Evolutionary conservation across 306 rosid genomes (phyloP), one percentile per base, ranked within the genome.

Genomic region (Cucurbita moschata): DNA sequence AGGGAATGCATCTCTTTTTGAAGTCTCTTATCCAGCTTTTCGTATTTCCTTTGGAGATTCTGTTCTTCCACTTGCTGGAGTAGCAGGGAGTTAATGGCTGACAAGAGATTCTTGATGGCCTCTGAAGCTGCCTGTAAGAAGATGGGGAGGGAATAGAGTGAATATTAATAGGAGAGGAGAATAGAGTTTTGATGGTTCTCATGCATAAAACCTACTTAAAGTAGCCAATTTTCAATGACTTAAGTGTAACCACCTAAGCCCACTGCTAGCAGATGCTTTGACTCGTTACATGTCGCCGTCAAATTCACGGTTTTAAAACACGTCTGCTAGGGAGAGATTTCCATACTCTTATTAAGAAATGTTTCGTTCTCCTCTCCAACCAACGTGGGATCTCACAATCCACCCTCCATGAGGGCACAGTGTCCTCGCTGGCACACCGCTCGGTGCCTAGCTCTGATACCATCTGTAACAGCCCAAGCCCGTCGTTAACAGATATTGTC

Each of bases 31-130:
- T 88, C 90, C 12, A 88, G 82, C 78, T 89, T 95, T 56, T 80
- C 81, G 8, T 70, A 83, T 81, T 74, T 91, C 62, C 80, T 84
- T 79, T 74, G 92, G 71, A 69, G 82, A 75, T 66, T 82, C 55
- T 85, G 84, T 81, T 89, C 97, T 76, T 82, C 89, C 50, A 44
- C 83, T 79, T 91, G 96, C 78, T 81, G 92, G n/a, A 56, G 50
- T 71, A 74, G 77, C 69, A 95, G 83, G 6, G 74, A 50, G 64
- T 30, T 85, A 70, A 91, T 80, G 58, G 91, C 87, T 51, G 77
- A 59, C 75, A 82, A 62, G 46, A 95, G 77, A 87, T 72, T 74
- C 79, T 89, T 87, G 61, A 95, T 86, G 75, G 96, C 92, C 30
- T 86, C 96, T 5, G 91, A 81, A 16, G 83, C 77, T 74, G 73